phyloP scores from a whole-genome alignment of 2,329 filamentous ascomycete genomes.

The Monilinia vaccinii-corymbosi region DNA sequence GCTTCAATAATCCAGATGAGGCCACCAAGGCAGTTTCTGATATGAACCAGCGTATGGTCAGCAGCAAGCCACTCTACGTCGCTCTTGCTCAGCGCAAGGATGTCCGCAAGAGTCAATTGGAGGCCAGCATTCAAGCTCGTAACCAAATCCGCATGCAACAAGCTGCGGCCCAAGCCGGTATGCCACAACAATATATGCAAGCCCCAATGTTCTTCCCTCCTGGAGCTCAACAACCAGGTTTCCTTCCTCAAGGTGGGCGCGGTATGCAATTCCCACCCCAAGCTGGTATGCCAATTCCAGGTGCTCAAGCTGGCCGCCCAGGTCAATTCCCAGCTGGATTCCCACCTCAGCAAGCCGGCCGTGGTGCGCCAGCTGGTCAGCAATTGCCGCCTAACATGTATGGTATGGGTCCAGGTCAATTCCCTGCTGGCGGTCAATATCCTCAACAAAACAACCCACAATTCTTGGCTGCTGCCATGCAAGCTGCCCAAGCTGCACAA shows the following conservation, averaged over 20 bases:
- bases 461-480: constrained; percentile 67
- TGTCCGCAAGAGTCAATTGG: constrained; percentile 97
- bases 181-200: constrained; percentile 82
- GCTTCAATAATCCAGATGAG: constrained; percentile 99
- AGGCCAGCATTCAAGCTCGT: constrained; percentile 97
- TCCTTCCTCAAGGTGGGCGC: constrained; percentile 54
- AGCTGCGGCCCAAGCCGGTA: constrained; percentile 79
- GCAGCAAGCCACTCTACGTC: constrained; percentile 94
- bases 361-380: constrained; percentile 73
- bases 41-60: constrained; percentile 99
- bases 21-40: constrained; percentile 98
- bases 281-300: constrained; percentile 55
- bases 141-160: constrained; percentile 99
- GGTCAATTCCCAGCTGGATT: constrained; percentile 78
- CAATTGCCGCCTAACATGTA: constrained; percentile 85
- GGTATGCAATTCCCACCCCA: constrained; percentile 57
- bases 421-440: constrained; percentile 70
- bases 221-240: constrained; percentile 60
- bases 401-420: constrained; percentile 62
- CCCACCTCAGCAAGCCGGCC: constrained; percentile 75
- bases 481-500: constrained; percentile 54
- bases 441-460: constrained; percentile 72
- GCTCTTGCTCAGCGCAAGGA: constrained; percentile 98
- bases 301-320: constrained; percentile 71
- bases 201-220: constrained; percentile 87